These are phyloP conservation scores for Rhizophora mangle DNA, from an alignment of 345 rosid species.

Conservation along the genomic window DNA sequence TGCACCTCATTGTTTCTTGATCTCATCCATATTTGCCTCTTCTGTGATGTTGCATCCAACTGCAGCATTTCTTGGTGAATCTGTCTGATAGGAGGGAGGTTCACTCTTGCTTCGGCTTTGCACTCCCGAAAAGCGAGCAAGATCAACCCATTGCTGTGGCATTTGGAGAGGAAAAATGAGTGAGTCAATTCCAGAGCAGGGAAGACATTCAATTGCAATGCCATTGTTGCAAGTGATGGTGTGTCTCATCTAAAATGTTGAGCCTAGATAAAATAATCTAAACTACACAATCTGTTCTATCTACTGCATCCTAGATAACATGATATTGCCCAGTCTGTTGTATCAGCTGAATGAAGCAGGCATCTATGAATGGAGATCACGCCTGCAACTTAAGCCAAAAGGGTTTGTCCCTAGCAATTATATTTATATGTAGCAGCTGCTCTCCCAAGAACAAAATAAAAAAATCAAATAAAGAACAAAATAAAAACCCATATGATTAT, in stretches of 20 bases:
- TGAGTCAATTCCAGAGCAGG: neutral
- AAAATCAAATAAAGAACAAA: neutral
- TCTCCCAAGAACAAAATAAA: neutral
- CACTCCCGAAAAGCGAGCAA: constrained; percentile 77
- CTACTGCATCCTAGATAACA: no score
- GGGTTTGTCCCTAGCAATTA: neutral
- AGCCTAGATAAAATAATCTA: neutral
- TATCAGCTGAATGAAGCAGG: neutral
- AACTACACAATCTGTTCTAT: neutral
- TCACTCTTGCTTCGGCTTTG: constrained; percentile 50
- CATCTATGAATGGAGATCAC: neutral
- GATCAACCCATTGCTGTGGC: constrained; percentile 93
- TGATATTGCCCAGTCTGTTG: no score
- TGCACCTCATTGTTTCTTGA: constrained; percentile 29
- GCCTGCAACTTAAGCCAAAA: neutral
- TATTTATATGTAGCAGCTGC: neutral
- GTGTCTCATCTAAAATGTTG: neutral
- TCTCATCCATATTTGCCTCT: constrained; percentile 57
- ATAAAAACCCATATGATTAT: no score
- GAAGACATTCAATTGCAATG: neutral
- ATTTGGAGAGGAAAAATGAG: constrained; percentile 18
- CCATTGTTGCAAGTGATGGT: neutral
- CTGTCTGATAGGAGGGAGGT: constrained; percentile 38
- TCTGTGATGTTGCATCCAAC: constrained; percentile 50
- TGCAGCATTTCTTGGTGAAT: constrained; percentile 36